Evolutionary conservation across 257 asterid genomes (phyloP), one percentile per base, ranked within the genome.

Genomic region (Petunia secreta): DNA sequence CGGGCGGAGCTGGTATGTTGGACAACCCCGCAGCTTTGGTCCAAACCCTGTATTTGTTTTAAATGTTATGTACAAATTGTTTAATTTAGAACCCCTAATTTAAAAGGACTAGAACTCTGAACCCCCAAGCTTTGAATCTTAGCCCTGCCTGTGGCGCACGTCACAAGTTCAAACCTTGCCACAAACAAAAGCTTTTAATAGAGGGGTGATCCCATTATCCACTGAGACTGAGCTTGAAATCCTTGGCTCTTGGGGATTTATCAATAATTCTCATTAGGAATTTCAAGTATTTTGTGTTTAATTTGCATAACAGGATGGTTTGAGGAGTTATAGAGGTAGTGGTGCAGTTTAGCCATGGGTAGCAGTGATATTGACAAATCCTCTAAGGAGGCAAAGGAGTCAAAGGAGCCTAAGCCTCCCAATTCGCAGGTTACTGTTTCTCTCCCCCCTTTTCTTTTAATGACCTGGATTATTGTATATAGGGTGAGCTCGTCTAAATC

Each of bases 331-430:
- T 74, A 80, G 57, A 82, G 87, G 80, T 80, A 84, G 79, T 82
- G 44, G 83, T 74, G 83, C 82, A 77, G 79, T 69, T 86, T 81
- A 84, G 85, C 66, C 82, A 95, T 95, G 99, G 93, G 94, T 55
- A 88, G 93, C 87, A 86, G 89, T 83, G 98, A 92, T 87, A 91
- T 85, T 75, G 97, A 91, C 80, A 96, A 96, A 88, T 85, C 97
- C 57, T 83, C 91, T 5, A 91, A 93, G 89, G 98, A 92, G 82
- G 93, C 87, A 60, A 93, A 88, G 86, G 97, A 94, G 85, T 83
- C 91, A 50, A 91, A 89, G 85, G 99, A 95, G 85, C 79, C 92
- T 4, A 93, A 89, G 85, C 85, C 93, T 86, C 91, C 97, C 76
- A 66, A 84, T 75, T 76, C 90, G 10, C 97, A 94, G 94, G 99